Evolutionary conservation across 345 rosid genomes (phyloP).

Genomic region (Pugionium cornutum): DNA sequence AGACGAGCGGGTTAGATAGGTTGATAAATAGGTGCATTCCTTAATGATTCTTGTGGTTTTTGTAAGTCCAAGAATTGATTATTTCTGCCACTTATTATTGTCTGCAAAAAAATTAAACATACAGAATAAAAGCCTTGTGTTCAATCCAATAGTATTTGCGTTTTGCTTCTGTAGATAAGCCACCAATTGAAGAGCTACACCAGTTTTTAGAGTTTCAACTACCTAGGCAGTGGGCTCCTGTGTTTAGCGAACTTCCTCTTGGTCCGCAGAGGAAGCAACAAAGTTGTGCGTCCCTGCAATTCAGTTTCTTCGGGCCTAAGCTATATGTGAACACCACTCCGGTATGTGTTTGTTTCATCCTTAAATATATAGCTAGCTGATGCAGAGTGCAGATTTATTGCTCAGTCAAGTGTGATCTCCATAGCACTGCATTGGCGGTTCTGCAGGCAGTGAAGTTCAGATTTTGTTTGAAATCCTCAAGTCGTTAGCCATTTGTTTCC

Average conservation of each 20-base stretch:
- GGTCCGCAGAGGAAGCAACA: slow-evolving; percentile 86
- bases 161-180: slow-evolving; percentile 66
- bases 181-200: slow-evolving; percentile 86
- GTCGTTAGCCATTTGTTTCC: slow-evolving; percentile 20
- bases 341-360: slow-evolving; percentile 48
- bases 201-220: slow-evolving; percentile 97
- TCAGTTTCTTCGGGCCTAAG: slow-evolving; percentile 92
- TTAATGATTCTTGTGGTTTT: background rate
- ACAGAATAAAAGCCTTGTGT: slow-evolving; percentile 3
- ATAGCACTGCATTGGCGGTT: background rate
- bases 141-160: background rate
- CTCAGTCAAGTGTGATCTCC: slow-evolving; percentile 16
- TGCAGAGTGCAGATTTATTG: background rate
- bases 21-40: slow-evolving; percentile 8
- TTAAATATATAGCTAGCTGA: slow-evolving; percentile 10
- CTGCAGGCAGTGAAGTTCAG: slow-evolving; percentile 16
- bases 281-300: slow-evolving; percentile 69
- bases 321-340: slow-evolving; percentile 75
- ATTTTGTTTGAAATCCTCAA: slow-evolving; percentile 13
- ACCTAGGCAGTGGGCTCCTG: slow-evolving; percentile 97
- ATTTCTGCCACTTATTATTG: background rate
- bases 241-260: slow-evolving; percentile 95
- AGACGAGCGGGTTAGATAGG: slow-evolving; percentile 5
- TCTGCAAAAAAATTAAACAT: background rate
- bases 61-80: background rate